phyloP scores from a whole-genome alignment of 176 grass and related monocot species.

The Echinochloa phyllopogon region DNA sequence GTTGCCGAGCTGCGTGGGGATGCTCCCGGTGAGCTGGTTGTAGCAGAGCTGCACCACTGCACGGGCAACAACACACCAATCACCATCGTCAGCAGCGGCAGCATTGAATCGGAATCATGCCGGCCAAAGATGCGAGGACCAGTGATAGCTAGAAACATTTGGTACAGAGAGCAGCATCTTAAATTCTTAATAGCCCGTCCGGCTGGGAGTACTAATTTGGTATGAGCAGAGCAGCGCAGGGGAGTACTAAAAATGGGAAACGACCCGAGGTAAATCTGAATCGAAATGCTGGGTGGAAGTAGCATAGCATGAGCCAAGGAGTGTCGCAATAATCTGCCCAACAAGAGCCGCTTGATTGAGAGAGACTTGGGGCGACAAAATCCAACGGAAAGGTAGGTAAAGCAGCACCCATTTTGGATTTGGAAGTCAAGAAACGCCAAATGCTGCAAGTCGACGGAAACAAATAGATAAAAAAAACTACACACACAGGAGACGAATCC shows the following conservation, averaged over 20 bases:
- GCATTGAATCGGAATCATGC: conserved; percentile 13
- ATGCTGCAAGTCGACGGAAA: neutral
- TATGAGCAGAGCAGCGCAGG: neutral
- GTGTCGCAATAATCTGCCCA: conserved; percentile 20
- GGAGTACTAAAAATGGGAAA: neutral
- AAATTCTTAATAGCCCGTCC: neutral
- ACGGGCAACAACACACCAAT: neutral
- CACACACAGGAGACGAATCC: neutral
- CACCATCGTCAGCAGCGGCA: neutral
- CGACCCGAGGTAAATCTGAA: conserved; percentile 19
- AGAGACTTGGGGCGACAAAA: conserved; percentile 2
- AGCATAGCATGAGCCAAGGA: neutral
- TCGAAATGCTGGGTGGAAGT: neutral
- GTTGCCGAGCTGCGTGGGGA: conserved; percentile 85
- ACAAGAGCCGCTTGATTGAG: neutral
- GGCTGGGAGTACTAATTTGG: neutral
- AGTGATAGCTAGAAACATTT: neutral
- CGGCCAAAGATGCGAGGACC: neutral
- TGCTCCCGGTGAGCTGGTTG: conserved; percentile 86
- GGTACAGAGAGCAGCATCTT: neutral
- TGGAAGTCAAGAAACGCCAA: conserved; percentile 34
- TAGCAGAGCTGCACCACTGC: conserved; percentile 95
- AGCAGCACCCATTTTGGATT: conserved; percentile 6
- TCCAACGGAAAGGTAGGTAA: conserved; percentile 11
- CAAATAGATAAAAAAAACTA: neutral